Base-by-base conservation (phyloP, 768 basidiomycete genomes). In the Boletus rufocinnamomeus region DNA sequence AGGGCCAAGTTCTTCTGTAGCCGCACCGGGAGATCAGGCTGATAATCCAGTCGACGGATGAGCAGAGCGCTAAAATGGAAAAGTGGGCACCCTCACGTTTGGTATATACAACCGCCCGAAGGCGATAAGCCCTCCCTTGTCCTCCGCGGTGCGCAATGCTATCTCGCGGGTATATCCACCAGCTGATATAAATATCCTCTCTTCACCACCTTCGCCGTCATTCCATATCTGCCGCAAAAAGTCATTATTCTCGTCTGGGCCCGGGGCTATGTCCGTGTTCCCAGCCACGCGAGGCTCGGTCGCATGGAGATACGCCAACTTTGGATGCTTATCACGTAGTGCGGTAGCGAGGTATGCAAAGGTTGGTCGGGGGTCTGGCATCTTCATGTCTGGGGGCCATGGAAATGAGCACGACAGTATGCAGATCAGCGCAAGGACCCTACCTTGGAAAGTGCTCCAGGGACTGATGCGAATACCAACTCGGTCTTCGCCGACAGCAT, bases 291-390 rank as follows among this genome's bases (percentile, higher is more conserved):
- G 70, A 14, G 80, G 74, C 59, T 85, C 82, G 46, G 78, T 66
- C 25, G 79, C 61, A 60, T 86, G 84, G 6, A 87, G 60, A 69
- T 85, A 87, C 0, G 83, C 82, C 25, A 83, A 66, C 10, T 69
- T 59, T 0, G 64, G 59, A 23, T n/a, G n/a, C n/a, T n/a, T n/a
- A n/a, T n/a, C n/a, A n/a, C n/a, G n/a, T n/a, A n/a, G n/a, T n/a
- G n/a, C n/a, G n/a, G n/a, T n/a, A n/a, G n/a, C n/a, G n/a, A n/a
- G n/a, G n/a, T n/a, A n/a, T n/a, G n/a, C n/a, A n/a, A n/a, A n/a
- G n/a, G n/a, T n/a, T n/a, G n/a, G n/a, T n/a, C n/a, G n/a, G n/a
- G n/a, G n/a, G n/a, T n/a, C n/a, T n/a, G n/a, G n/a, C n/a, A n/a
- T n/a, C n/a, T n/a, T n/a, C n/a, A n/a, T n/a, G n/a, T n/a, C 80